Base-by-base conservation (phyloP, 208 protist genomes). In the Leishmania guyanensis region DNA sequence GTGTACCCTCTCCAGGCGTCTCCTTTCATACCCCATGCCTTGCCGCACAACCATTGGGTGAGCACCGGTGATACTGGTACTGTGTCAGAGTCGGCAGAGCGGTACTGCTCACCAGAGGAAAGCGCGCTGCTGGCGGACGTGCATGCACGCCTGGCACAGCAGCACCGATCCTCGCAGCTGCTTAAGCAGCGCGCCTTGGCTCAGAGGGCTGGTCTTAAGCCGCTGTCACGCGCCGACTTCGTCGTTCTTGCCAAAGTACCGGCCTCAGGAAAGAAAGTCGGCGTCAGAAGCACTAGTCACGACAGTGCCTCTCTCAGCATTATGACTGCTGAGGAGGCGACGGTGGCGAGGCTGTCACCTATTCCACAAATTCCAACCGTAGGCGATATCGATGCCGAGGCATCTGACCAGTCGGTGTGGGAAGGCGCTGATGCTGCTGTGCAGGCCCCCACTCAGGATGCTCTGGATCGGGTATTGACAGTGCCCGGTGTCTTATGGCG, bases 401-500 rank as follows among this genome's bases (percentile, higher is more conserved):
- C 66, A 22, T 60, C 50, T 48, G 60, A 66, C 16, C 48, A 71
- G 5, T 77, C 75, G 29, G 17, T 72, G 72, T 64, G 43, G 20
- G 69, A 66, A 54, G 43, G 22, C 33, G n/a, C 22, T 20, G 77
- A n/a, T 48, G 78, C 50, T 20, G 46, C 56, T 0, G 64, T 56
- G 9, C 66, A 79, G 48, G 71, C 56, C 60, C 68, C 74, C n/a
- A 80, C 80, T 17, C 77, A 77, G 6, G 80, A 65, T 48, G 75
- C 77, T 51, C 80, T 83, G 62, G 79, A 86, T 72, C 76, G 60
- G 39, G 69, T 83, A 22, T 33, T 87, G 69, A 66, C 51, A n/a
- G 81, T 90, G 69, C 90, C 83, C 14, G 90, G 90, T 50, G 81
- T 91, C 64, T 36, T 88, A 62, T 95, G 92, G 92, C 88, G 89